A percentile compares a stretch with the other conserved stretches of the same genome.
These are phyloP conservation scores for Fusarium continuum DNA, from an alignment of 2,329 filamentous ascomycete species.

Conservation along the genomic window DNA sequence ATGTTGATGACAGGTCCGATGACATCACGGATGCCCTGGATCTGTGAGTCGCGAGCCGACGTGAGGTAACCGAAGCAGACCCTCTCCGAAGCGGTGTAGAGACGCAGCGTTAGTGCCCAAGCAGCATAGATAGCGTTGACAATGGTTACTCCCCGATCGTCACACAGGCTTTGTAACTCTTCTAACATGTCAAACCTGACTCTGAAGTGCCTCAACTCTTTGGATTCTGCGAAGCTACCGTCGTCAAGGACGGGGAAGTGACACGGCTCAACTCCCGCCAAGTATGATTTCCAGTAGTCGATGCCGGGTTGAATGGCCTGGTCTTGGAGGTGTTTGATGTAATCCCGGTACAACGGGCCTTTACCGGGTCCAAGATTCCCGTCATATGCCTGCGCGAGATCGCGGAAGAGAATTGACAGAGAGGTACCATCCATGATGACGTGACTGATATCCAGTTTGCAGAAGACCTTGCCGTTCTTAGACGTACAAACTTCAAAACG, in stretches of 20 bases:
- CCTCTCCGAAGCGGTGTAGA: constrained; percentile 56
- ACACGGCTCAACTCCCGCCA: constrained; percentile 27
- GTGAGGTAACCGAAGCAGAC: constrained; percentile 64
- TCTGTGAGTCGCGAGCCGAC: constrained; percentile 60
- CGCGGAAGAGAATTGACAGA: constrained; percentile 33
- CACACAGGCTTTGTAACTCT: constrained; percentile 17
- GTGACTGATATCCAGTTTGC: constrained; percentile 37
- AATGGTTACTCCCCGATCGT: constrained; percentile 18
- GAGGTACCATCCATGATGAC: constrained; percentile 37
- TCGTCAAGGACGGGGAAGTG: constrained; percentile 33
- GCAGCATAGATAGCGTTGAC: constrained; percentile 36
- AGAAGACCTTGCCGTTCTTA: constrained; percentile 38
- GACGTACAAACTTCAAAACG: constrained; percentile 30
- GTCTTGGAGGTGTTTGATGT: constrained; percentile 20
- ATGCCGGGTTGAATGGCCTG: constrained; percentile 4
- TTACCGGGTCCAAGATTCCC: not conserved
- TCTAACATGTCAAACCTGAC: constrained; percentile 28
- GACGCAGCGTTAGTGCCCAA: constrained; percentile 30
- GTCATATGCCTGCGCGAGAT: constrained; percentile 26
- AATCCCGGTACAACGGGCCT: constrained; percentile 31
- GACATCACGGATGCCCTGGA: constrained; percentile 57
- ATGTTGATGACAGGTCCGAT: constrained; percentile 66
- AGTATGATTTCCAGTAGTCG: constrained; percentile 30
- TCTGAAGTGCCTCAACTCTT: constrained; percentile 28
- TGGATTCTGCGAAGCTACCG: constrained; percentile 1